These are phyloP conservation scores for Trichosanthes cucumerina DNA, from an alignment of 306 rosid species.

Conservation along the genomic window DNA sequence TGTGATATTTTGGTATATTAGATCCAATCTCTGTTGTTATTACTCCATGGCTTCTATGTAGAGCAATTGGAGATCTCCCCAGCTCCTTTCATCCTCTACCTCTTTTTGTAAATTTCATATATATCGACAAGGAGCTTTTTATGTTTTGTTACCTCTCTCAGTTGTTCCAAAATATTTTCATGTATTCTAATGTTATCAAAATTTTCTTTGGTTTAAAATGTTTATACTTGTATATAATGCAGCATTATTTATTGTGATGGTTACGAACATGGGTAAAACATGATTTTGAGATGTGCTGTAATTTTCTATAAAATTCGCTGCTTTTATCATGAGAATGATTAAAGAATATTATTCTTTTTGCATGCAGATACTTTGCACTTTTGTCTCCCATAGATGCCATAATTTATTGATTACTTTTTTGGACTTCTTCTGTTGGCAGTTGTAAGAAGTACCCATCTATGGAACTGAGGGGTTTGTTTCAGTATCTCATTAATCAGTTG, in stretches of 20 bases:
- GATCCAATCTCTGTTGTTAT: not conserved
- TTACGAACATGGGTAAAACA: not conserved
- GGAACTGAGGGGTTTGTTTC: conserved; percentile 98
- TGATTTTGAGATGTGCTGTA: not conserved
- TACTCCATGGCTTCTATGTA: not conserved
- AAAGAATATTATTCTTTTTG: not conserved
- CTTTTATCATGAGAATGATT: not conserved
- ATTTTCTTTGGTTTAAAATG: not conserved
- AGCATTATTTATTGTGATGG: not conserved
- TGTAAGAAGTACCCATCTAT: conserved; percentile 98
- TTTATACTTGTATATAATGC: not conserved
- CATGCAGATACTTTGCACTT: not conserved
- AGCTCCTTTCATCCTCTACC: not conserved
- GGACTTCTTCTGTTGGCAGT: conserved; percentile 23
- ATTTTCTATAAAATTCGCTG: too few species aligned
- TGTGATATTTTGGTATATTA: not conserved
- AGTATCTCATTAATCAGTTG: conserved; percentile 92
- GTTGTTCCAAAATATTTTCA: not conserved
- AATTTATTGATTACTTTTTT: not conserved
- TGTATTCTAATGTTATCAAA: not conserved
- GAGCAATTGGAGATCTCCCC: not conserved
- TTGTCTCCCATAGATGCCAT: not conserved
- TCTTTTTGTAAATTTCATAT: not conserved
- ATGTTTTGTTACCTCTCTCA: not conserved
- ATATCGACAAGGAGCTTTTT: not conserved